Evolutionary conservation across 2,329 filamentous ascomycete genomes (phyloP).

Genomic region (Ophiostoma tasmaniense): DNA sequence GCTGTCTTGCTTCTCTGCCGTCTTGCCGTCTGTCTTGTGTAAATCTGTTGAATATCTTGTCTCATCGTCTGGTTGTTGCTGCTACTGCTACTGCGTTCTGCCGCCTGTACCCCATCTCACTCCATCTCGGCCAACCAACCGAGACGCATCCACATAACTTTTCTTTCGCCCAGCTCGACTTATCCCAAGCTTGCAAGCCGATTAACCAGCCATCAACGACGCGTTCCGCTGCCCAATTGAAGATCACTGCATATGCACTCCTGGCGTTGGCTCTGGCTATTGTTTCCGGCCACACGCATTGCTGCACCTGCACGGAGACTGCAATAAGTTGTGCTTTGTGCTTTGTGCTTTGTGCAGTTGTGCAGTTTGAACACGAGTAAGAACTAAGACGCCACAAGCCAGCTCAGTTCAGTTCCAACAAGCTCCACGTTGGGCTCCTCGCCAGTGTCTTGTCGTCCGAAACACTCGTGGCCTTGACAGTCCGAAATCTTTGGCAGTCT

Average conservation of each 20-base stretch:
- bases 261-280: constrained; percentile 17
- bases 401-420: neutral
- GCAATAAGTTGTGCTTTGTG: neutral
- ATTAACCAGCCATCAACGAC: neutral
- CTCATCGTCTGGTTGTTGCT: no score
- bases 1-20: neutral
- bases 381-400: neutral
- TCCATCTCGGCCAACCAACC: neutral
- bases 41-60: neutral
- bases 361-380: neutral
- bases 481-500: neutral
- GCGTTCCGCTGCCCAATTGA: constrained; percentile 21
- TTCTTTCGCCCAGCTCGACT: neutral
- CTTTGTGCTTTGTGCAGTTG: no score
- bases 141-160: neutral
- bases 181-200: neutral
- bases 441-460: neutral
- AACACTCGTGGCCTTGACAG: neutral
- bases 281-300: constrained; percentile 9
- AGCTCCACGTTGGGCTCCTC: neutral
- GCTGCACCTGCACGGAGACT: constrained; percentile 15
- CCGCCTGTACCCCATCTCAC: neutral
- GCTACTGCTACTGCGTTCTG: neutral
- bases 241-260: constrained; percentile 32
- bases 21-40: constrained; percentile 1